phyloP scores from a whole-genome alignment of 2,329 filamentous ascomycete genomes.

The Rhynchosporium agropyri region DNA sequence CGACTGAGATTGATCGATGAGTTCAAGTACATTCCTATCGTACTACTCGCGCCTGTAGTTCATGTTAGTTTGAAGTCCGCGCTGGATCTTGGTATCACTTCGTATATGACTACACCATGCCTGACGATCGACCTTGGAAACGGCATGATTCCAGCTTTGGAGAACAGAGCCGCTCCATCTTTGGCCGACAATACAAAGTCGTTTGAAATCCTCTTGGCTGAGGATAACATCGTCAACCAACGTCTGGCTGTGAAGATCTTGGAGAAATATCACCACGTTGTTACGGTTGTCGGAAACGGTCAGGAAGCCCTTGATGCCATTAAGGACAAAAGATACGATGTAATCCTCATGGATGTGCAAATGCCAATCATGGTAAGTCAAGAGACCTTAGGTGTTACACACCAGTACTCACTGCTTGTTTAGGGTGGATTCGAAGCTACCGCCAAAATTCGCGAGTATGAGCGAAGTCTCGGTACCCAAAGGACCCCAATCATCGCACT shows the following conservation, averaged over 20 bases:
- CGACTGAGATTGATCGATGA: conserved; percentile 84
- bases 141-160: conserved; percentile 91
- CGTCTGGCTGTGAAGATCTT: conserved; percentile 94
- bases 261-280: conserved; percentile 92
- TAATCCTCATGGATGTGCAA: conserved; percentile 98
- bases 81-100: conserved; percentile 93
- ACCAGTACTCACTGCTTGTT: conserved; percentile 43
- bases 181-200: conserved; percentile 93
- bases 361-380: conserved; percentile 94
- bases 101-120: conserved; percentile 98
- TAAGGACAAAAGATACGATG: conserved; percentile 89
- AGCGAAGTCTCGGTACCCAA: conserved; percentile 76
- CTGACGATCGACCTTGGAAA: conserved; percentile 92
- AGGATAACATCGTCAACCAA: conserved; percentile 98
- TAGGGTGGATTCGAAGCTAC: conserved; percentile 96
- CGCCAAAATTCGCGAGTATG: conserved; percentile 93
- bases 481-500: conserved; percentile 95
- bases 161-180: conserved; percentile 88
- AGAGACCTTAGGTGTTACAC: not conserved
- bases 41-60: conserved; percentile 85
- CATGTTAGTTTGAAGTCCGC: conserved; percentile 93
- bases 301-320: conserved; percentile 91
- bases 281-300: conserved; percentile 93
- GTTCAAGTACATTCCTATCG: conserved; percentile 97
- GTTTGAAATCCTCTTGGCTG: conserved; percentile 91